Evolutionary conservation across 2,329 filamentous ascomycete species (phyloP).

Genomic region (Cytospora piceicola): DNA sequence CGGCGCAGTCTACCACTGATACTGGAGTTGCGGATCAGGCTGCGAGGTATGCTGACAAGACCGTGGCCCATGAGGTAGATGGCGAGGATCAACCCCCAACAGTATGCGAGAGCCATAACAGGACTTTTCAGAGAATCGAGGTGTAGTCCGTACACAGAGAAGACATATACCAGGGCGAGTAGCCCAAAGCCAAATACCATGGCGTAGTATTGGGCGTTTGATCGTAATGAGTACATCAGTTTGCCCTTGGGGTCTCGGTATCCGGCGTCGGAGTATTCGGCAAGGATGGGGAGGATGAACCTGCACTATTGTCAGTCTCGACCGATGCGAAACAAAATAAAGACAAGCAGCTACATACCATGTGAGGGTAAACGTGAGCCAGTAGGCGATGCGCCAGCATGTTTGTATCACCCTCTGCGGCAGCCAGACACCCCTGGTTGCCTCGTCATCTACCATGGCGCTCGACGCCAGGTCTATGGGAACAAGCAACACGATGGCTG

Average conservation of each 20-base stretch:
- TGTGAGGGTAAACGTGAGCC: conserved; percentile 92
- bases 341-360: conserved; percentile 62
- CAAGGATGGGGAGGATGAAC: conserved; percentile 89
- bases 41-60: conserved; percentile 85
- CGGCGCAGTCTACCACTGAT: conserved; percentile 73
- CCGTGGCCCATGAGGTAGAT: conserved; percentile 99
- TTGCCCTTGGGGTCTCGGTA: conserved; percentile 85
- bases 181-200: conserved; percentile 73
- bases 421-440: conserved; percentile 83
- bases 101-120: conserved; percentile 92
- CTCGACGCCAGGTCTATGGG: conserved; percentile 94
- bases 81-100: conserved; percentile 87
- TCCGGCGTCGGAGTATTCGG: conserved; percentile 92
- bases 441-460: conserved; percentile 71
- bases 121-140: conserved; percentile 77
- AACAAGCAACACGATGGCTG: conserved; percentile 87
- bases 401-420: conserved; percentile 78
- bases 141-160: conserved; percentile 75
- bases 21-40: conserved; percentile 77
- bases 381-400: conserved; percentile 94
- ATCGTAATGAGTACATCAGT: conserved; percentile 80
- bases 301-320: conserved; percentile 47
- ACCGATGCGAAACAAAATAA: neutral
- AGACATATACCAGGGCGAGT: conserved; percentile 80
- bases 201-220: conserved; percentile 87